phyloP scores from a whole-genome alignment of 768 basidiomycete genomes.

The Coprinellus micaceus region DNA sequence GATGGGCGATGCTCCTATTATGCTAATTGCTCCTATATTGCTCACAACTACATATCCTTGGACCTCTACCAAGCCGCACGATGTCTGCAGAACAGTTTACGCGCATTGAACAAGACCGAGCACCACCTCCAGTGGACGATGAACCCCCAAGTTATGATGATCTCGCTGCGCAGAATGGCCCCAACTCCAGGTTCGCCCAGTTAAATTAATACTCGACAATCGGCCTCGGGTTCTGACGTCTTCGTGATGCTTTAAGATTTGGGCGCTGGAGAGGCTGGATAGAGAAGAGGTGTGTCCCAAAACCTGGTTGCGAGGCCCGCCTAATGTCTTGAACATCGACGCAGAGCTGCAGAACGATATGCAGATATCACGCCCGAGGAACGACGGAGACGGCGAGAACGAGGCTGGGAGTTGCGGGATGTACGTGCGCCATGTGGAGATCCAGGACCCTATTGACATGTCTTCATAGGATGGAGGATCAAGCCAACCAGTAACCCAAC shows the following conservation, averaged over 20 bases:
- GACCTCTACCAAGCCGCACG: no score
- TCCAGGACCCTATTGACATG: conserved; percentile 1
- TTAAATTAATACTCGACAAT: conserved; percentile 4
- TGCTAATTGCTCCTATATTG: no score
- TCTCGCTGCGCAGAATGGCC: conserved; percentile 70
- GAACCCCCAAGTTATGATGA: conserved; percentile 78
- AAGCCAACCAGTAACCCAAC: neutral
- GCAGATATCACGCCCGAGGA: conserved; percentile 60
- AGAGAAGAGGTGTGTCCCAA: conserved; percentile 64
- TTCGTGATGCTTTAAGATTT: conserved; percentile 46
- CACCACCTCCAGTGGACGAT: conserved; percentile 34
- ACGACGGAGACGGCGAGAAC: conserved; percentile 48
- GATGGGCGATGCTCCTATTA: no score
- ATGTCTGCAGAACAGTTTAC: conserved; percentile 20
- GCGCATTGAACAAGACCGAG: conserved; percentile 43
- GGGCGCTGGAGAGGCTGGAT: conserved; percentile 87
- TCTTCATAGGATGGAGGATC: neutral
- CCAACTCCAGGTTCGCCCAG: conserved; percentile 68
- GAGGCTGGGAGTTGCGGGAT: conserved; percentile 66
- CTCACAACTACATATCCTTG: no score
- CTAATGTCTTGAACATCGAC: conserved; percentile 6
- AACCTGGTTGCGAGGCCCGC: neutral
- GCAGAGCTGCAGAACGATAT: conserved; percentile 83
- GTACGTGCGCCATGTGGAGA: conserved; percentile 15
- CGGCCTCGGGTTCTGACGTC: conserved; percentile 7